Evolutionary conservation across 2,329 filamentous ascomycete species (phyloP).

Genomic region (Colletotrichum simmondsii): DNA sequence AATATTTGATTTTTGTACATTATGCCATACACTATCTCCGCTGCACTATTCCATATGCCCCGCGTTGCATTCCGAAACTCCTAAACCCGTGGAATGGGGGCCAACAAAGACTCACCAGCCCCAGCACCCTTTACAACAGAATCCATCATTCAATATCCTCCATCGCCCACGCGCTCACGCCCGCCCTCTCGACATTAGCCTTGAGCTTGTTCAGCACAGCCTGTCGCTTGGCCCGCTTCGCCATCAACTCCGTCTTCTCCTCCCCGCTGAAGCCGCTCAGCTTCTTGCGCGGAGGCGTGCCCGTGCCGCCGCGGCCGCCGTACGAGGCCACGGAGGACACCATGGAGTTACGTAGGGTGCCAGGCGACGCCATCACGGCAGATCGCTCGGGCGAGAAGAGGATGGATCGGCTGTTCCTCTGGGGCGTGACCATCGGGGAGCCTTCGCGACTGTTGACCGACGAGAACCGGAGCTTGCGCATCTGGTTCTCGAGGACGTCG

Average conservation of each 20-base stretch:
- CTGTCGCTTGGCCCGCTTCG: slow-evolving; percentile 63
- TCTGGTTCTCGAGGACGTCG: slow-evolving; percentile 87
- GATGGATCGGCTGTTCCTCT: slow-evolving; percentile 44
- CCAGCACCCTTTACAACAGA: neutral
- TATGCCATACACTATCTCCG: slow-evolving; percentile 32
- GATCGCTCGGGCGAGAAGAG: slow-evolving; percentile 56
- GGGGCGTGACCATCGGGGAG: slow-evolving; percentile 53
- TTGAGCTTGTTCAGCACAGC: slow-evolving; percentile 64
- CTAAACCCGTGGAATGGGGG: neutral
- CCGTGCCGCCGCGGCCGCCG: slow-evolving; percentile 40
- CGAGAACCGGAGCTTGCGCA: slow-evolving; percentile 75
- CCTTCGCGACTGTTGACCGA: slow-evolving; percentile 54
- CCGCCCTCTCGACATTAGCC: slow-evolving; percentile 59
- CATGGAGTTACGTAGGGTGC: slow-evolving; percentile 53
- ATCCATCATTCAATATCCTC: slow-evolving; percentile 57
- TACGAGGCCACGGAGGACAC: slow-evolving; percentile 54
- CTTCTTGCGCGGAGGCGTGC: slow-evolving; percentile 68
- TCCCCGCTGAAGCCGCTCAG: slow-evolving; percentile 68
- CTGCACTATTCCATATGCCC: slow-evolving; percentile 12
- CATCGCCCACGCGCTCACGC: slow-evolving; percentile 61
- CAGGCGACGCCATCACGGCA: slow-evolving; percentile 48
- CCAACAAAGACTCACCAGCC: neutral
- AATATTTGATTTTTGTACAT: slow-evolving; percentile 25
- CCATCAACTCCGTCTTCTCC: slow-evolving; percentile 68
- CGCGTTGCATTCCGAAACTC: slow-evolving; percentile 20